phyloP scores from a whole-genome alignment of 192 early-diverging fungal species.

The Endogone sp. region DNA sequence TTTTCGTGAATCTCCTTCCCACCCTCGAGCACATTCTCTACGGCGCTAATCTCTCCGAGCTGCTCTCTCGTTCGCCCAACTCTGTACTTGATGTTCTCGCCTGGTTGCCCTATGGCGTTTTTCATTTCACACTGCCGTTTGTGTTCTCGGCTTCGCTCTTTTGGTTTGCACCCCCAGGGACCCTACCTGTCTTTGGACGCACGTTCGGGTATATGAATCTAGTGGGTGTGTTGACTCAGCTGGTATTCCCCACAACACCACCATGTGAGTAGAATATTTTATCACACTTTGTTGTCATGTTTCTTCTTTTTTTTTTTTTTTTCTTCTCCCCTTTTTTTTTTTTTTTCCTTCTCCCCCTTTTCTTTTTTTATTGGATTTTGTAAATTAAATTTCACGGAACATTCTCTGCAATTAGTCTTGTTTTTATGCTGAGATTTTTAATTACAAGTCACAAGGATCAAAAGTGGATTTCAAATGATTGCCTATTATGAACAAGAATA shows the following conservation, averaged over 20 bases:
- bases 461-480: too few species aligned
- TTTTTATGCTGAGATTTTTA: too few species aligned
- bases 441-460: too few species aligned
- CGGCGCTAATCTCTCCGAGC: constrained; percentile 56
- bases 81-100: constrained; percentile 56
- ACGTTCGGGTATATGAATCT: constrained; percentile 69
- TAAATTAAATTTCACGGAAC: too few species aligned
- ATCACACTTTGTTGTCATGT: too few species aligned
- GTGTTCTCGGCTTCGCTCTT: constrained; percentile 43
- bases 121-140: constrained; percentile 66
- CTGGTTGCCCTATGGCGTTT: constrained; percentile 72
- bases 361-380: constrained; percentile 2
- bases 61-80: constrained; percentile 49
- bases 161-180: constrained; percentile 45
- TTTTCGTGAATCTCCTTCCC: constrained; percentile 61
- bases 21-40: constrained; percentile 66
- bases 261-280: constrained; percentile 51
- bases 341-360: not conserved
- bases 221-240: constrained; percentile 64
- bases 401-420: too few species aligned
- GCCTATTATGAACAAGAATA: too few species aligned
- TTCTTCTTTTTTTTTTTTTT: not conserved
- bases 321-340: not conserved
- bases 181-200: constrained; percentile 46
- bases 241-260: constrained; percentile 60